These are phyloP conservation scores for Aureobasidium sp. DNA, from an alignment of 2,329 filamentous ascomycete genomes.

Conservation along the genomic window DNA sequence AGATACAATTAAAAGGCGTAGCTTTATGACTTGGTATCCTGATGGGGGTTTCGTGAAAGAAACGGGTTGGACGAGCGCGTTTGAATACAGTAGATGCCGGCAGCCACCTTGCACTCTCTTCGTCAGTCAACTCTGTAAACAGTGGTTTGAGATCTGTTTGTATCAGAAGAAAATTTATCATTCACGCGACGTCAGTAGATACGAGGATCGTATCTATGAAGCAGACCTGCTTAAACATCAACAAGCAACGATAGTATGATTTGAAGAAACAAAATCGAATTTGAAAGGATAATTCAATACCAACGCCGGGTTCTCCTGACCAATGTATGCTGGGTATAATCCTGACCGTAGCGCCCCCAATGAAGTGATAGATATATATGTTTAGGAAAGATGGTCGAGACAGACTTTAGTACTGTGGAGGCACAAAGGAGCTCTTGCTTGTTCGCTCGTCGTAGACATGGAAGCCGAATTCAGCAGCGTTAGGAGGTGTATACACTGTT, in stretches of 20 bases:
- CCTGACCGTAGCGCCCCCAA: background rate
- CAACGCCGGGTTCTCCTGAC: background rate
- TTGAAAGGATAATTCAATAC: background rate
- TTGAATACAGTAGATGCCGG: too few species aligned
- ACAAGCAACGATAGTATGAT: background rate
- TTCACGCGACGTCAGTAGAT: background rate
- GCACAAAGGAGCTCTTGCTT: conserved; percentile 61
- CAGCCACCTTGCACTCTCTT: too few species aligned
- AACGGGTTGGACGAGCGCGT: too few species aligned
- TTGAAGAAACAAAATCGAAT: background rate
- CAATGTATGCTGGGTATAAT: background rate
- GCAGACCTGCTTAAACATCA: background rate
- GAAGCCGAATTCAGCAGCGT: conserved; percentile 75
- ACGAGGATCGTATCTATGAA: background rate
- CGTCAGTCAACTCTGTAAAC: too few species aligned
- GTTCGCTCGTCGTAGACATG: conserved; percentile 72
- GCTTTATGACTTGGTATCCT: too few species aligned
- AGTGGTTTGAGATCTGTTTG: background rate
- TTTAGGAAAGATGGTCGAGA: background rate
- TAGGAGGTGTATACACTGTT: conserved; percentile 73
- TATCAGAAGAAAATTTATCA: background rate
- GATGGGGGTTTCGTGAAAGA: too few species aligned
- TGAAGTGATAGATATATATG: background rate
- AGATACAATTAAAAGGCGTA: too few species aligned
- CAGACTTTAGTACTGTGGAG: background rate